phyloP scores from a whole-genome alignment of 371 early-diverging fungal genomes.

The Apophysomyces elegans region DNA sequence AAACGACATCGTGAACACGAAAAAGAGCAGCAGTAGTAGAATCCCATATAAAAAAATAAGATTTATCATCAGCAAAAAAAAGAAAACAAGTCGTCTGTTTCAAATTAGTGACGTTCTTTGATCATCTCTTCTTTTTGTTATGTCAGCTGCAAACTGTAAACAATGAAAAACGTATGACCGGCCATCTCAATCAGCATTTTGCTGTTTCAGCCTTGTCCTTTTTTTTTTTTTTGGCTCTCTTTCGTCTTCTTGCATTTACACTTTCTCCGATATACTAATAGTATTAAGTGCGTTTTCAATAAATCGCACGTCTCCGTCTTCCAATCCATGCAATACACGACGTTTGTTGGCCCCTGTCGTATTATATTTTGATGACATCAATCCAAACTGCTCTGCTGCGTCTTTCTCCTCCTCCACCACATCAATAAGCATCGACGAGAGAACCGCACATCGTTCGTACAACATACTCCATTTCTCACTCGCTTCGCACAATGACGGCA shows the following conservation, averaged over 20 bases:
- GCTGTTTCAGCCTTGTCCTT: not conserved
- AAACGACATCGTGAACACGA: not conserved
- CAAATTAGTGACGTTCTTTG: too few relatives aligned
- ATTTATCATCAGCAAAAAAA: too few relatives aligned
- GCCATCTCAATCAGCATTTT: too few relatives aligned
- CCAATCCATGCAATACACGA: constrained; percentile 44
- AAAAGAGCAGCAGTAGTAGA: not conserved
- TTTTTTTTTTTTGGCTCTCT: not conserved
- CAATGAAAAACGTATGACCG: too few relatives aligned
- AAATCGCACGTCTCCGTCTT: constrained; percentile 52
- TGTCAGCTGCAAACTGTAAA: too few relatives aligned
- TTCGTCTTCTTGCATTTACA: not conserved
- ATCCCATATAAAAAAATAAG: not conserved
- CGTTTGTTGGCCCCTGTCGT: constrained; percentile 37
- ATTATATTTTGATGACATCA: constrained; percentile 11
- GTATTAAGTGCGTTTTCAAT: constrained; percentile 51
- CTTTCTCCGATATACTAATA: constrained; percentile 22
- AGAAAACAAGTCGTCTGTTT: too few relatives aligned
- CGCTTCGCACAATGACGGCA: constrained; percentile 7
- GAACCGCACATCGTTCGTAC: not conserved
- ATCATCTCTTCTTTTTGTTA: too few relatives aligned
- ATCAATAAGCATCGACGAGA: not conserved
- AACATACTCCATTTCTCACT: constrained; percentile 1
- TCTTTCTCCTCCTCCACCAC: not conserved
- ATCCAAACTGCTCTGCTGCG: constrained; percentile 37